Percentiles rank a stretch among this genome's conserved stretches.
These are phyloP conservation scores for Pelargonium citronellum DNA, from an alignment of 441 rosid genomes.

Conservation along the genomic window DNA sequence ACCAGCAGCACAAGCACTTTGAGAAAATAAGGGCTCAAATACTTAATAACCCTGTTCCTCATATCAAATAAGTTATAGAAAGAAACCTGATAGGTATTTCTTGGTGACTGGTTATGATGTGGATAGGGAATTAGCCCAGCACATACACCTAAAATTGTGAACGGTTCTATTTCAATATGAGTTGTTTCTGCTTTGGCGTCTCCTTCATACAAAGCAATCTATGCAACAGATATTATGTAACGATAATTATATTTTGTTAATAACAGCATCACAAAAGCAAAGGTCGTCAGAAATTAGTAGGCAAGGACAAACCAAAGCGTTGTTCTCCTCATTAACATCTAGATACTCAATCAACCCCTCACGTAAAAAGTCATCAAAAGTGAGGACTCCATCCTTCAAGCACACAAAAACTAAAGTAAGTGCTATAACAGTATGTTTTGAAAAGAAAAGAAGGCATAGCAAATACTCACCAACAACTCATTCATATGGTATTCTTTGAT, in stretches of 20 bases:
- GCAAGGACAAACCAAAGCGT: constrained; percentile 65
- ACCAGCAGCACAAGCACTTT: constrained; percentile 18
- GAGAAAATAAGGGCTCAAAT: not conserved
- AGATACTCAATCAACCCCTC: constrained; percentile 93
- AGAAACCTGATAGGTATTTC: constrained; percentile 91
- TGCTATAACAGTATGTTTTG: constrained; percentile 14
- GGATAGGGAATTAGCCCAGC: constrained; percentile 97
- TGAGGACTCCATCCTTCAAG: constrained; percentile 75
- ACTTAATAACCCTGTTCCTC: not conserved
- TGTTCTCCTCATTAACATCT: constrained; percentile 98
- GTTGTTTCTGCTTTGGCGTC: constrained; percentile 70
- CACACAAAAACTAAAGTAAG: constrained; percentile 24
- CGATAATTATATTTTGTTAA: constrained; percentile 14
- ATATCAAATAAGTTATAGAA: constrained; percentile 17
- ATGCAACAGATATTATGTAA: constrained; percentile 24
- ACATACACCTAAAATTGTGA: constrained; percentile 90
- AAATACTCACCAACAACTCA: constrained; percentile 62
- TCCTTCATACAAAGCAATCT: constrained; percentile 90
- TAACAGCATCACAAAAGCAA: constrained; percentile 13
- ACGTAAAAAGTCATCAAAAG: constrained; percentile 79
- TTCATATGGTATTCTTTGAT: constrained; percentile 88
- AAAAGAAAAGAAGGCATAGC: constrained; percentile 20
- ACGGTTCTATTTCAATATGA: constrained; percentile 96
- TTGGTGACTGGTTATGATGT: constrained; percentile 98
- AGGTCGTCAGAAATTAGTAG: constrained; percentile 13